phyloP scores from a whole-genome alignment of 805 yeast species.

The Saturnispora saitoi region DNA sequence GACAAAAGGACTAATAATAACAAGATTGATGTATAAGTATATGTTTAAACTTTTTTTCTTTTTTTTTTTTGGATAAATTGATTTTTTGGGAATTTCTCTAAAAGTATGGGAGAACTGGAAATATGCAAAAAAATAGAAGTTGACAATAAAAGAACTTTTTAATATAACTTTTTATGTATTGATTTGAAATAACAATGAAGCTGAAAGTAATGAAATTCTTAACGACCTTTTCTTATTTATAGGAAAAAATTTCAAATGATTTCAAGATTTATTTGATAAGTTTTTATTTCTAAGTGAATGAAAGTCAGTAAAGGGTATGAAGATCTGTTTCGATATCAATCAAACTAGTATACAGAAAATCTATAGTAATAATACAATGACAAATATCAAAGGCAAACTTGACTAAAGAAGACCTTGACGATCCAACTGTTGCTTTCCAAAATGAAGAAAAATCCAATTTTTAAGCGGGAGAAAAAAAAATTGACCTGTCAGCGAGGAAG shows the following conservation, averaged over 20 bases:
- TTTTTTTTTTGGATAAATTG: neutral
- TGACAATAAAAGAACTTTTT: neutral
- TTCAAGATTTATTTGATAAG: neutral
- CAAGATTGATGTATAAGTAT: neutral
- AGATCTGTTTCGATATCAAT: neutral
- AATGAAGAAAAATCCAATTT: neutral
- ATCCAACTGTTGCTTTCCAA: neutral
- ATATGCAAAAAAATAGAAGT: neutral
- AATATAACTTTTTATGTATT: no score
- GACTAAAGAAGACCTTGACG: neutral
- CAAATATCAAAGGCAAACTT: neutral
- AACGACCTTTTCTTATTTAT: no score
- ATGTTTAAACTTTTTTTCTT: neutral
- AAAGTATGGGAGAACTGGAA: neutral
- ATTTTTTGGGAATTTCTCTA: neutral
- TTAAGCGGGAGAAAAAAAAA: neutral
- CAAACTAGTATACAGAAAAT: neutral
- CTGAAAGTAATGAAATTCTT: no score
- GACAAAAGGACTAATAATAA: slow-evolving; percentile 7
- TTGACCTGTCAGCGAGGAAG: slow-evolving; percentile 4
- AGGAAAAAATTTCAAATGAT: no score
- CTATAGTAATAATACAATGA: neutral
- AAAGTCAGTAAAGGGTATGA: neutral
- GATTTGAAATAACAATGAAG: no score
- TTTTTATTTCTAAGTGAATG: neutral